phyloP scores from a whole-genome alignment of 129 eudicot species.

The Saussurea involucrata region DNA sequence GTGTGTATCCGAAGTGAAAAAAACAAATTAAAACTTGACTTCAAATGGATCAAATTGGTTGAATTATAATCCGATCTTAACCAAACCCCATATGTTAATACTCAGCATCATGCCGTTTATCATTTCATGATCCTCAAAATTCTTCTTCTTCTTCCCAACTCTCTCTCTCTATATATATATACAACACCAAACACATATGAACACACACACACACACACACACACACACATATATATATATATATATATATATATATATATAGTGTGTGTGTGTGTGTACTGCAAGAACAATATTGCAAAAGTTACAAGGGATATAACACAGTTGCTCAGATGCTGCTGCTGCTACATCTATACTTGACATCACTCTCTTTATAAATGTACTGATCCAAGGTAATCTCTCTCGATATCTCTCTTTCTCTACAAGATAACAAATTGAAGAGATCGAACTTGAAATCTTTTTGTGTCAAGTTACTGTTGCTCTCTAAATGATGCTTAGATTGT shows the following conservation, averaged over 20 bases:
- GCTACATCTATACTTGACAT: conserved; percentile 60
- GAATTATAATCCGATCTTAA: conserved; percentile 6
- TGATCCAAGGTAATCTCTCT: conserved; percentile 7
- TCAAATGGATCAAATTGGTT: conserved; percentile 8
- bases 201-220: too few species aligned
- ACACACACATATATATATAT: too few species aligned
- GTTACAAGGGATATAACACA: conserved; percentile 94
- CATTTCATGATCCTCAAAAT: conserved; percentile 2
- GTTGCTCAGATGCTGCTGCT: conserved; percentile 54
- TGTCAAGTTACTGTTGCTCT: conserved; percentile 26
- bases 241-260: too few species aligned
- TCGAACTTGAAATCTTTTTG: conserved; percentile 16
- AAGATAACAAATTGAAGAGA: not conserved
- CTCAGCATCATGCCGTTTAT: not conserved
- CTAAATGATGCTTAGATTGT: too few species aligned
- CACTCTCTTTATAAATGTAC: conserved; percentile 9
- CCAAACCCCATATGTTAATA: not conserved
- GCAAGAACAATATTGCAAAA: conserved; percentile 96
- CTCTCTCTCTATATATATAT: too few species aligned
- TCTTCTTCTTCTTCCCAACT: too few species aligned
- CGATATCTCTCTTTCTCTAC: conserved; percentile 20
- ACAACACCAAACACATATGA: not conserved
- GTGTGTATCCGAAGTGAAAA: conserved; percentile 7
- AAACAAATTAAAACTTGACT: not conserved
- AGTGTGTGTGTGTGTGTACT: too few species aligned